These are phyloP conservation scores for Zhuliangozyma parablackwelliae DNA, from an alignment of 1,139 yeast species.

Conservation along the genomic window DNA sequence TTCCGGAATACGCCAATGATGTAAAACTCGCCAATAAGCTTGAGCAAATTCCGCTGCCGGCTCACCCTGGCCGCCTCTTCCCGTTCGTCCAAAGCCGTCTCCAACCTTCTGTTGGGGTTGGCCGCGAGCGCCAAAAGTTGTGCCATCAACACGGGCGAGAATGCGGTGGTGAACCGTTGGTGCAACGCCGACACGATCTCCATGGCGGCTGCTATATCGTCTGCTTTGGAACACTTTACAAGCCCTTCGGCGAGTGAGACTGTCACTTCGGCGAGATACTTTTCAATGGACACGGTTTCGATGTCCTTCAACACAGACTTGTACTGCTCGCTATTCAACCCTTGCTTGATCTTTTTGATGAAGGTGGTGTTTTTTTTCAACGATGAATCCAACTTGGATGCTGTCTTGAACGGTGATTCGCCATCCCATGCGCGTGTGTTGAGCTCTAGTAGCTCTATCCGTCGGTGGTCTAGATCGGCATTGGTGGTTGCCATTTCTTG, in stretches of 20 bases:
- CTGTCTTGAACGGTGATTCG: conserved; percentile 20
- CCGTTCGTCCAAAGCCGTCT: conserved; percentile 28
- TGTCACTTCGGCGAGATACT: conserved; percentile 70
- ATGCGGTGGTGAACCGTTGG: conserved; percentile 58
- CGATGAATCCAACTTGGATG: conserved; percentile 60
- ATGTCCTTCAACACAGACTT: conserved; percentile 56
- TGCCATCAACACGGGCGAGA: conserved; percentile 51
- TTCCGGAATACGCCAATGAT: conserved; percentile 54
- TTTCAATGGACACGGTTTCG: conserved; percentile 59
- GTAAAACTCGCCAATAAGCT: conserved; percentile 59
- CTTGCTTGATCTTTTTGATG: conserved; percentile 62
- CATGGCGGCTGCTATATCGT: conserved; percentile 60
- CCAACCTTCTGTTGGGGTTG: conserved; percentile 24
- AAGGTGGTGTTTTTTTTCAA: conserved; percentile 82
- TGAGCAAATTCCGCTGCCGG: conserved; percentile 48
- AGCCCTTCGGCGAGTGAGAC: conserved; percentile 64
- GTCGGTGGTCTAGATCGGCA: conserved; percentile 1
- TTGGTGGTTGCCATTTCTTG: too few relatives aligned
- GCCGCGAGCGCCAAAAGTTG: conserved; percentile 44
- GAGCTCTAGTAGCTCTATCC: conserved; percentile 28
- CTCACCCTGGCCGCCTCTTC: conserved; percentile 40
- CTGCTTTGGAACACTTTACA: conserved; percentile 46
- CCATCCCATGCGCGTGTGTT: conserved; percentile 57
- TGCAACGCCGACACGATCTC: conserved; percentile 73
- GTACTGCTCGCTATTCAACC: conserved; percentile 41